Base-by-base conservation (phyloP, 2,329 filamentous ascomycete species). In the Aspergillus texensis region DNA sequence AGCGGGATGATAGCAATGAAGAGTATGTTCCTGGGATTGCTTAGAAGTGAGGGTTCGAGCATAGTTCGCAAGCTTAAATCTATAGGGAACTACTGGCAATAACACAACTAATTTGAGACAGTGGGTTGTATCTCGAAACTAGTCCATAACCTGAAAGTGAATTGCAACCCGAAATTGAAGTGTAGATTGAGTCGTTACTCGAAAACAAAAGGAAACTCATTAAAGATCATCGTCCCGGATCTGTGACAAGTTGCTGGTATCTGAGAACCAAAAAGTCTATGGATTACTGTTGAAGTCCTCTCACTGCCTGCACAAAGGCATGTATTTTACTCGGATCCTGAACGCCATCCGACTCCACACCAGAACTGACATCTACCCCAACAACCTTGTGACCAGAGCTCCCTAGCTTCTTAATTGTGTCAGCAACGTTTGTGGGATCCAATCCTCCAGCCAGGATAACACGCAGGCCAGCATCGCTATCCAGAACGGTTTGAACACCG, bases 331-430 rank as follows among this genome's bases (percentile, higher is more conserved):
- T 86, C 62, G 94, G 72, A 77, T 89, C 91, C 79, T 99, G 95
- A 74, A 88, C 83, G 2, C 93, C 94, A 70, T 90, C 86, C 41
- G 88, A 89, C 79, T 98, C 95, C 2, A 99, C 93, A 0, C 96
- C 96, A 73, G 92, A 97, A 77, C 93, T 97, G 24, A 97, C 92
- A 81, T 99, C 95, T 4, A 99, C 91, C 2, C 90, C 94, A 39
- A 93, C 81, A 14, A 97, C 86, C 64, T 89, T 87, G 11, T 82
- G 82, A 30, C 83, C 82, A 11, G 87, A 76, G 8, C 85, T 81
- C 0, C 88, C 90, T 19, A 94, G 80, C 16, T 85, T 84, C 26
- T 83, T 80, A 21, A 99, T 81, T 9, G 87, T 85, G 6, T 87
- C 82, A 1, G 81, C 82, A 6, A 99, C 91, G 72, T 97, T 99